Percentiles rank a stretch among this genome's conserved stretches.
These are phyloP conservation scores for Stachybotrys echinatus DNA, from an alignment of 2,329 filamentous ascomycete genomes.

Conservation along the genomic window DNA sequence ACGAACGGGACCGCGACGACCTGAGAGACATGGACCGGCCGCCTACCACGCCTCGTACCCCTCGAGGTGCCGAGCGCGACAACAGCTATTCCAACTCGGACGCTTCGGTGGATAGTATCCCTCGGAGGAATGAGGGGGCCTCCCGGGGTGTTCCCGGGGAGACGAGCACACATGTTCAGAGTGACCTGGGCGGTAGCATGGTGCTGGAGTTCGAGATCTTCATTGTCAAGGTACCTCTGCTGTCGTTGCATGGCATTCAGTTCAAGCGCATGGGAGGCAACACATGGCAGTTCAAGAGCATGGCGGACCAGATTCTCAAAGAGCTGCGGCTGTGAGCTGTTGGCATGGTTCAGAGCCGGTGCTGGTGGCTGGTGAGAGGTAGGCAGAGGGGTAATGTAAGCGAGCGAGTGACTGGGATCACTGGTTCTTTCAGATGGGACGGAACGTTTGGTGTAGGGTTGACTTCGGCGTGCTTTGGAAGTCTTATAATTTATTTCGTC, in stretches of 20 bases:
- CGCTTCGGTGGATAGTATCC: constrained; percentile 70
- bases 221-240: constrained; percentile 92
- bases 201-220: constrained; percentile 90
- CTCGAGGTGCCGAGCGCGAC: constrained; percentile 48
- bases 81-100: constrained; percentile 84
- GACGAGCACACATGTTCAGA: constrained; percentile 88
- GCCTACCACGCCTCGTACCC: constrained; percentile 36
- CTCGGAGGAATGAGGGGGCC: constrained; percentile 43
- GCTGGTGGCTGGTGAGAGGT: no score
- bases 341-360: no score
- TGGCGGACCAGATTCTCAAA: constrained; percentile 91
- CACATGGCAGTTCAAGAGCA: constrained; percentile 98
- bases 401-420: no score
- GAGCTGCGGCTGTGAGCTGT: constrained; percentile 67
- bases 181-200: constrained; percentile 79
- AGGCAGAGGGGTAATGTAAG: no score
- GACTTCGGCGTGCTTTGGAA: no score
- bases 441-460: no score
- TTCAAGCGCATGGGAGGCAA: constrained; percentile 96
- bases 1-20: constrained; percentile 66
- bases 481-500: background rate
- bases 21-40: constrained; percentile 52
- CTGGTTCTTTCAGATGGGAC: no score
- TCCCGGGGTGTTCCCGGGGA: constrained; percentile 67
- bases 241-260: constrained; percentile 91